Evolutionary conservation across 139 green algal species (phyloP).

Genomic region (Trebouxia sp.): DNA sequence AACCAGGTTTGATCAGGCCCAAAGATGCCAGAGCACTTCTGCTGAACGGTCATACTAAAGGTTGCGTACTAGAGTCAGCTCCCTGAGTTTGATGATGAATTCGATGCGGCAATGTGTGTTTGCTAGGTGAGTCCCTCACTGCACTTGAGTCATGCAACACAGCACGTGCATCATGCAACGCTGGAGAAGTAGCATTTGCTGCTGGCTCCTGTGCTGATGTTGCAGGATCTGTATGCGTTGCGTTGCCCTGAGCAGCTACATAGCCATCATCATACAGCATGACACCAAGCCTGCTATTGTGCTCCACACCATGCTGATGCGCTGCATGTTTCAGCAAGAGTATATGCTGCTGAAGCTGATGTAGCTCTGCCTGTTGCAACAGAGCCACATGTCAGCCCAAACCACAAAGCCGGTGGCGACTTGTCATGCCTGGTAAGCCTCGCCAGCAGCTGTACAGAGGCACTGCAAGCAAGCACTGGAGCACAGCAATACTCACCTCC

Average conservation of each 20-base stretch:
- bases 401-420: too few species aligned
- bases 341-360: constrained; percentile 4
- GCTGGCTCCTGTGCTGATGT: neutral
- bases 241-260: neutral
- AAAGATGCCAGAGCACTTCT: too few species aligned
- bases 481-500: constrained; percentile 26
- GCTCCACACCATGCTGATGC: constrained; percentile 17
- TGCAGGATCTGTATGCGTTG: neutral
- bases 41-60: too few species aligned
- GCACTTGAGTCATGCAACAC: too few species aligned
- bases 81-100: neutral
- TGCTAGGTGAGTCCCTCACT: neutral
- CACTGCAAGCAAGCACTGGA: neutral
- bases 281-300: neutral
- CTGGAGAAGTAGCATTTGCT: neutral
- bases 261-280: constrained; percentile 10
- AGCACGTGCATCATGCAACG: neutral
- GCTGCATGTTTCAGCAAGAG: constrained; percentile 6
- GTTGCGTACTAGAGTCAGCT: neutral
- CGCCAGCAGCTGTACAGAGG: too few species aligned
- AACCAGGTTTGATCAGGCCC: too few species aligned
- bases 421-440: too few species aligned
- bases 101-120: neutral
- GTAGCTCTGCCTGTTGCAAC: neutral
- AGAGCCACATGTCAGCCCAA: too few species aligned